These are phyloP conservation scores for Conticribra weissflogii DNA, from an alignment of 108 stramenopile species.

Conservation along the genomic window DNA sequence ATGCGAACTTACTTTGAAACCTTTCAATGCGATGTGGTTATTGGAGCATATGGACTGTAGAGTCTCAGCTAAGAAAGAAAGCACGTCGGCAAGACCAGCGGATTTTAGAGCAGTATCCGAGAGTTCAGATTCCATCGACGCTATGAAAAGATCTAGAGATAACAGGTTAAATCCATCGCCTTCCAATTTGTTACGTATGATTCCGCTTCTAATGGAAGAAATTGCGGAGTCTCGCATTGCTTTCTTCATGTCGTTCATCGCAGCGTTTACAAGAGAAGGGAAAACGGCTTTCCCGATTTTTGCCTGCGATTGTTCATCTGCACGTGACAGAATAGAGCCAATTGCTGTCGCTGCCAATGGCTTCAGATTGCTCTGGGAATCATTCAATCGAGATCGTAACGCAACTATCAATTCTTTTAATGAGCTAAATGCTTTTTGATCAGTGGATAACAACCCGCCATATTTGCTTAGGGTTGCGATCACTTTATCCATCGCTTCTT, in stretches of 20 bases:
- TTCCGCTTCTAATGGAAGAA: constrained; percentile 61
- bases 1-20: constrained; percentile 14
- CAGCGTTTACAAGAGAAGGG: constrained; percentile 62
- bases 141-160: constrained; percentile 63
- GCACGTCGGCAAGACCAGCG: constrained; percentile 71
- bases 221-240: constrained; percentile 83
- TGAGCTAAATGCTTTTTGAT: constrained; percentile 41
- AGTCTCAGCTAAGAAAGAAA: constrained; percentile 45
- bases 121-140: constrained; percentile 60
- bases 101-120: constrained; percentile 80
- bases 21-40: not conserved
- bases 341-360: constrained; percentile 79
- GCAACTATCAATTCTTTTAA: constrained; percentile 62
- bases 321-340: constrained; percentile 56
- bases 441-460: constrained; percentile 50
- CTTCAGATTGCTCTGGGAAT: constrained; percentile 90
- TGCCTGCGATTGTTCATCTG: constrained; percentile 67
- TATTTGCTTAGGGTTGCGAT: constrained; percentile 54
- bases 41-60: constrained; percentile 13
- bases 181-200: constrained; percentile 42
- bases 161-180: constrained; percentile 61
- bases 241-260: constrained; percentile 89
- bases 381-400: constrained; percentile 70
- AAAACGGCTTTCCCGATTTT: constrained; percentile 76
- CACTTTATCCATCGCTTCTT: constrained; percentile 86